Percentiles rank a stretch among this genome's conserved stretches.
phyloP scores from a whole-genome alignment of 2,329 filamentous ascomycete species.

The Capronia coronata region DNA sequence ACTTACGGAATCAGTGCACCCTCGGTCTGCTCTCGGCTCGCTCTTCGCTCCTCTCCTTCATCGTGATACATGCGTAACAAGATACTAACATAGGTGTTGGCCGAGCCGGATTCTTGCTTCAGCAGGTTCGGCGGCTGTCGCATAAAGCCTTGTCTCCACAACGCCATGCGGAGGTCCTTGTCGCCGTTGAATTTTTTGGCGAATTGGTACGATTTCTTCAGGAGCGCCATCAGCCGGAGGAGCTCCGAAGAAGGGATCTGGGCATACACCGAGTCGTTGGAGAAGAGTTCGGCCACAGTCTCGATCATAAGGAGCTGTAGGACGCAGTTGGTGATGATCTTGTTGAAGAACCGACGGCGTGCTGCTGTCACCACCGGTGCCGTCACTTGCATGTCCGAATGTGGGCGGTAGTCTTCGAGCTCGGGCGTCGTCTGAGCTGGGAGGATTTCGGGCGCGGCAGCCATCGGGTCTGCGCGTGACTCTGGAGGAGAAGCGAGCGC shows the following conservation, averaged over 20 bases:
- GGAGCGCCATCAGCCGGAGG: slow-evolving; percentile 80
- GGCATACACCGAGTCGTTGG: slow-evolving; percentile 88
- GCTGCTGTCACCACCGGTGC: slow-evolving; percentile 89
- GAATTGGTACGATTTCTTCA: slow-evolving; percentile 96
- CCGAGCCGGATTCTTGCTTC: slow-evolving; percentile 90
- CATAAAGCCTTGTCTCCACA: slow-evolving; percentile 99
- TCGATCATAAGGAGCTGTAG: slow-evolving; percentile 98
- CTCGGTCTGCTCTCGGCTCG: slow-evolving; percentile 76
- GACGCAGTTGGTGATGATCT: slow-evolving; percentile 97
- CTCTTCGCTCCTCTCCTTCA: slow-evolving; percentile 70
- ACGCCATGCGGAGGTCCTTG: slow-evolving; percentile 84
- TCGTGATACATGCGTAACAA: slow-evolving; percentile 97
- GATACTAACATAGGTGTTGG: slow-evolving; percentile 91
- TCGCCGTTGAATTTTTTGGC: slow-evolving; percentile 97
- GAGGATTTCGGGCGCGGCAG: slow-evolving; percentile 25
- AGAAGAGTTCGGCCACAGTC: slow-evolving; percentile 97
- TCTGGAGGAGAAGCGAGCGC: slow-evolving; percentile 15
- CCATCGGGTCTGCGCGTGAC: slow-evolving; percentile 21
- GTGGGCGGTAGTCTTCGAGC: slow-evolving; percentile 82
- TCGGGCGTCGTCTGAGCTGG: slow-evolving; percentile 32
- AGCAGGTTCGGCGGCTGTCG: slow-evolving; percentile 96
- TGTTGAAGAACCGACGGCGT: slow-evolving; percentile 92
- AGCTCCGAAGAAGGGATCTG: slow-evolving; percentile 88
- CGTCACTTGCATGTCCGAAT: slow-evolving; percentile 71
- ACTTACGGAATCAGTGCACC: slow-evolving; percentile 74